Evolutionary conservation across 108 stramenopile species (phyloP), one percentile per base, ranked within the genome.

Genomic region (Asterionellopsis glacialis): DNA sequence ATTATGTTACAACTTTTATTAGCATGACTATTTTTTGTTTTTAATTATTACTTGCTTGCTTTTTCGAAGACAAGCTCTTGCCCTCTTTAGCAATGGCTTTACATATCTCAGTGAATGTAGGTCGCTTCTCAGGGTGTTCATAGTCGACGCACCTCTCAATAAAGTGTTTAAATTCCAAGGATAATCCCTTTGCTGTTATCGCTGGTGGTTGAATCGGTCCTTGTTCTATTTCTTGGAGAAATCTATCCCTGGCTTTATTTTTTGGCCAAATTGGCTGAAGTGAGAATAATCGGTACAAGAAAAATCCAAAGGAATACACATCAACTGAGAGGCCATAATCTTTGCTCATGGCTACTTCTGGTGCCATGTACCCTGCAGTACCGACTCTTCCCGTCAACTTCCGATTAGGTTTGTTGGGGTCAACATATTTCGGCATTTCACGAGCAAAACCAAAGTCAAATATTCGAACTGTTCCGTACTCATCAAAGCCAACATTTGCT

Each of bases 361-460:
- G 80, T 49, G 77, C 59, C 84, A 81, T 85, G 65, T 81, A 93
- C 41, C 88, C 79, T 19, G 84, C 69, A 18, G 76, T 76, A 15
- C 91, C 91, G 19, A 86, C 87, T 55, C 81, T 78, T 40, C 82
- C 82, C n/a, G 91, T 88, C 24, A 93, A 68, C 49, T 33, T 33
- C 7, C 33, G 33, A 33, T 33, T 2, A 33, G 33, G 33, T 7
- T 33, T 33, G 33, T 33, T 33, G 2, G 33, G 33, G 33, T 33
- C 33, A 7, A 33, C 5, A 33, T 33, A 5, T 33, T 33, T 33
- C 33, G 33, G 33, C 33, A 33, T 33, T 33, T 33, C 33, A 33
- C 33, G 33, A 7, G 66, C 70, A 52, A 86, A 63, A 1, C 85
- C 85, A 67, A 86, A 86, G 60, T 86, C 85, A 52, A 86, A 81